Conservation (phyloP, 2,329 filamentous ascomycete genomes). For the Neobulgaria alba region DNA sequence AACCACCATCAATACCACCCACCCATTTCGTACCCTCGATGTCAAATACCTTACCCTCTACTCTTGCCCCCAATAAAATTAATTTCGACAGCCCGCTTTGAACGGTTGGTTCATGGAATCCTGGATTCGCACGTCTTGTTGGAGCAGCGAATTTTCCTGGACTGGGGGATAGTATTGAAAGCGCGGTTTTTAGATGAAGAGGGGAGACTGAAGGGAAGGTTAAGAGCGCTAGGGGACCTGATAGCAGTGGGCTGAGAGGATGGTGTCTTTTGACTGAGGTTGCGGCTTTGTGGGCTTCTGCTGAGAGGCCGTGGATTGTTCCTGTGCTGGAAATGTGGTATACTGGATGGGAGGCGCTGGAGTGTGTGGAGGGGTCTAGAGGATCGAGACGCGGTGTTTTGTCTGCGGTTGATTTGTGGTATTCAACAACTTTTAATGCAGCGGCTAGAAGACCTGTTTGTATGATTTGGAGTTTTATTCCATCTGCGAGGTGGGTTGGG, state of each 20-base stretch:
- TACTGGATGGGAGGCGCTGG: slow-evolving; percentile 24
- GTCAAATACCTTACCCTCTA: slow-evolving; percentile 57
- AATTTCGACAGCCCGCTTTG: slow-evolving; percentile 82
- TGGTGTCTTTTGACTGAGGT: slow-evolving; percentile 41
- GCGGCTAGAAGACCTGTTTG: slow-evolving; percentile 84
- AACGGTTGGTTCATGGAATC: slow-evolving; percentile 70
- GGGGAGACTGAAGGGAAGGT: slow-evolving; percentile 79
- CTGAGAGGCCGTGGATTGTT: slow-evolving; percentile 51
- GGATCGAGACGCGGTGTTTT: too few relatives aligned
- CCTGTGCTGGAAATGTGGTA: slow-evolving; percentile 19
- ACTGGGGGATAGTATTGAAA: slow-evolving; percentile 69
- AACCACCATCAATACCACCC: slow-evolving; percentile 69
- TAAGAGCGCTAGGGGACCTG: slow-evolving; percentile 72
- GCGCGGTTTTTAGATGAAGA: slow-evolving; percentile 69
- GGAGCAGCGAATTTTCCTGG: slow-evolving; percentile 70
- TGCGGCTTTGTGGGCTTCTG: slow-evolving; percentile 28
- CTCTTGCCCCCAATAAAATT: slow-evolving; percentile 73
- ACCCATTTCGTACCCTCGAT: slow-evolving; percentile 49
- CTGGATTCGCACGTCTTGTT: slow-evolving; percentile 63
- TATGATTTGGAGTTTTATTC: slow-evolving; percentile 71
- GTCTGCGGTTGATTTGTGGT: slow-evolving; percentile 62
- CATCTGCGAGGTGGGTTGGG: slow-evolving; percentile 42
- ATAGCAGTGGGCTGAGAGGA: slow-evolving; percentile 65
- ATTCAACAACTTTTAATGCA: slow-evolving; percentile 79
- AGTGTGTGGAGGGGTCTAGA: neutral